Evolutionary conservation across 176 grass and related monocot genomes (phyloP).

Genomic region (Tillandsia leiboldiana): DNA sequence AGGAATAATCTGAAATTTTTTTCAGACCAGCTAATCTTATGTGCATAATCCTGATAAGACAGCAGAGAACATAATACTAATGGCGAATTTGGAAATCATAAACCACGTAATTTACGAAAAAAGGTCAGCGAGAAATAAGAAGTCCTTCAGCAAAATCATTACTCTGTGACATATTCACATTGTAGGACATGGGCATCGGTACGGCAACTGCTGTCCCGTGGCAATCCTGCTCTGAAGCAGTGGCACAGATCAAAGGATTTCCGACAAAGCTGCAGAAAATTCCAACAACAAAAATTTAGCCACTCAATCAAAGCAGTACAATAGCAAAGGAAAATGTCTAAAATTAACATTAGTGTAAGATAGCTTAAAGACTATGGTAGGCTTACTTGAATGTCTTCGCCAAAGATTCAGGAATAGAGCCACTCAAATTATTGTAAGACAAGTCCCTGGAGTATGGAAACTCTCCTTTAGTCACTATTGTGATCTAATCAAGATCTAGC

Average conservation of each 20-base stretch:
- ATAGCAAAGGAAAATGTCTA: too few relatives aligned
- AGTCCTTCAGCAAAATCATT: background rate
- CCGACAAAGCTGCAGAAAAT: constrained; percentile 76
- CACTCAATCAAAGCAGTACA: too few relatives aligned
- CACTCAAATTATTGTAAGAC: constrained; percentile 87
- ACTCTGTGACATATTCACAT: constrained; percentile 52
- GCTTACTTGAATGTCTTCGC: constrained; percentile 82
- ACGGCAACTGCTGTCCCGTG: constrained; percentile 36
- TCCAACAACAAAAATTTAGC: background rate
- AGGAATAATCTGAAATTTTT: too few relatives aligned
- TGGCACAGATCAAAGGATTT: constrained; percentile 77
- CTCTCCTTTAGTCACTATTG: background rate
- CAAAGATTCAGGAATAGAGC: constrained; percentile 51
- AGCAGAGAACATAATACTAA: too few relatives aligned
- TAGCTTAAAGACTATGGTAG: background rate
- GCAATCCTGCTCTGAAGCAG: constrained; percentile 53
- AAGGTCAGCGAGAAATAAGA: background rate
- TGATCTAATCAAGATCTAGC: background rate
- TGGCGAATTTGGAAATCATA: background rate
- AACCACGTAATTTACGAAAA: background rate
- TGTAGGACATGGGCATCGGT: constrained; percentile 55
- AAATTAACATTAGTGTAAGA: background rate
- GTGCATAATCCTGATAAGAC: too few relatives aligned
- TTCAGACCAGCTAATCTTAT: too few relatives aligned
- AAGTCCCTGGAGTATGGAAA: constrained; percentile 51